These are phyloP conservation scores for Debaryomyces hansenii DNA, from an alignment of 805 yeast genomes.

Conservation along the genomic window DNA sequence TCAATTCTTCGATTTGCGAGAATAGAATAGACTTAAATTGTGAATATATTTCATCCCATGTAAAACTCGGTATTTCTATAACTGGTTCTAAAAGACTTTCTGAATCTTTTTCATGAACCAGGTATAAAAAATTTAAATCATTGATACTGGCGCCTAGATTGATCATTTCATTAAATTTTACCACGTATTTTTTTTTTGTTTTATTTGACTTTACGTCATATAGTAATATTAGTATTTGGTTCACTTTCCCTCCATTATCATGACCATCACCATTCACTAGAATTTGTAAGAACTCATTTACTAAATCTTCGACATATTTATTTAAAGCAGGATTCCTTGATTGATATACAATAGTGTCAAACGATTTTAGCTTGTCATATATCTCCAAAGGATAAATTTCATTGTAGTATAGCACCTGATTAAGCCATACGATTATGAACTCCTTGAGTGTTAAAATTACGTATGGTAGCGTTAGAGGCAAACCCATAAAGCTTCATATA, in stretches of 20 bases:
- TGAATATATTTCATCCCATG: constrained; percentile 34
- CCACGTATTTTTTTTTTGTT: constrained; percentile 40
- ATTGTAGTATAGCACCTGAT: constrained; percentile 54
- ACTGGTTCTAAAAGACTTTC: constrained; percentile 14
- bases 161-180: constrained; percentile 31
- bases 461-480: constrained; percentile 23
- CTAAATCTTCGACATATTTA: constrained; percentile 36
- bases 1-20: constrained; percentile 32
- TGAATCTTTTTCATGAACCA: not conserved
- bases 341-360: constrained; percentile 42
- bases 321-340: constrained; percentile 49
- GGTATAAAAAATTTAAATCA: constrained; percentile 14
- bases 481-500: not conserved
- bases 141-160: constrained; percentile 16
- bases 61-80: constrained; percentile 22
- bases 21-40: constrained; percentile 30
- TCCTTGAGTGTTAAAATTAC: constrained; percentile 43
- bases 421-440: constrained; percentile 50
- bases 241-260: constrained; percentile 23
- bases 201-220: constrained; percentile 26
- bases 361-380: constrained; percentile 43
- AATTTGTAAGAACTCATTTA: constrained; percentile 7
- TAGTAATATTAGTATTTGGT: constrained; percentile 37
- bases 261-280: constrained; percentile 3
- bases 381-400: constrained; percentile 53